A percentile compares a stretch with the other conserved stretches of the same genome.
phyloP scores from a whole-genome alignment of 805 yeast genomes.

The Ogataea henricii region DNA sequence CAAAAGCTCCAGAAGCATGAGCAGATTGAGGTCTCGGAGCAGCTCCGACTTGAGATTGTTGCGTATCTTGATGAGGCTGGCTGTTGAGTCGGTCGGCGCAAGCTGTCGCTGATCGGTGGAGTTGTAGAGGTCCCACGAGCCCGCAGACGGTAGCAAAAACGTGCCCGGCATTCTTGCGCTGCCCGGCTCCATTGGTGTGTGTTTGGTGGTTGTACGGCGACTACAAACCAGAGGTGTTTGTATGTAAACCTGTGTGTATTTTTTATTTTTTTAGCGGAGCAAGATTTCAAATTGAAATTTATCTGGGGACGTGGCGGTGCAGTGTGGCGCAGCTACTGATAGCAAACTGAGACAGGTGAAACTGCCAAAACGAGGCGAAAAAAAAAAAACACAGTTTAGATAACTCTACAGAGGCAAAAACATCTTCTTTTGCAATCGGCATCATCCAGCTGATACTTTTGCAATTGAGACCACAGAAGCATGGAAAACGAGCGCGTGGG shows the following conservation, averaged over 20 bases:
- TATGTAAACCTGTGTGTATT: too few relatives aligned
- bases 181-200: background rate
- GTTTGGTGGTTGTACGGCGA: too few relatives aligned
- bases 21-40: constrained; percentile 12
- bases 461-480: too few relatives aligned
- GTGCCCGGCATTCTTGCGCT: constrained; percentile 8
- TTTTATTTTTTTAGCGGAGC: too few relatives aligned
- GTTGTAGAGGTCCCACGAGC: background rate
- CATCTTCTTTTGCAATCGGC: background rate
- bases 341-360: background rate
- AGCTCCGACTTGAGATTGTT: constrained; percentile 19
- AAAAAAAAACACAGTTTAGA: background rate
- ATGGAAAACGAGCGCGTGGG: constrained; percentile 20
- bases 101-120: background rate
- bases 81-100: background rate
- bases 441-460: too few relatives aligned
- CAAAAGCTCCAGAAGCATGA: constrained; percentile 23
- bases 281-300: too few relatives aligned
- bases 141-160: constrained; percentile 1
- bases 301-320: too few relatives aligned
- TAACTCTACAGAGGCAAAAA: background rate
- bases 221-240: too few relatives aligned
- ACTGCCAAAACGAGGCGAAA: background rate
- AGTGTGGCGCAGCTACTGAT: background rate
- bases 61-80: constrained; percentile 20